Evolutionary conservation across 495 filamentous ascomycete genomes (phyloP), one percentile per base, ranked within the genome.

Genomic region (Aspergillus egyptiacus): DNA sequence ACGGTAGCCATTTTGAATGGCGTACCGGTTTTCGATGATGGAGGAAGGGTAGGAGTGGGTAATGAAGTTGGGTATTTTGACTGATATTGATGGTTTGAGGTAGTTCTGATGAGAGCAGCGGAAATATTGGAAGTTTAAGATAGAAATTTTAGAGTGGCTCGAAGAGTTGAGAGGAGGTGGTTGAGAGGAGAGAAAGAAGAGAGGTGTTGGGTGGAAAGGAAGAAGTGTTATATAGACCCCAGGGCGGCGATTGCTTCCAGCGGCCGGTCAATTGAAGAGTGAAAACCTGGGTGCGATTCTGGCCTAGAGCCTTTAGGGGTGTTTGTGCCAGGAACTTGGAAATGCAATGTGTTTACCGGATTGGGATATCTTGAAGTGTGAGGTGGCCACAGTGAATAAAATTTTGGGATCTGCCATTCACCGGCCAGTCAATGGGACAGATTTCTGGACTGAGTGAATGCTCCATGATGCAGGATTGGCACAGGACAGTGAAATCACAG

Each of bases 1-100:
- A 28, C 22, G 24, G 51, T 53, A 7, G 54, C 48, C 58, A 57
- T 60, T 20, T 46, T 47, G 34, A n/a, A 18, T 31, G 34, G 19
- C 24, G 20, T 20, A 27, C 14, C 8, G 28, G 28, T 6, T 38
- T 38, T 31, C 23, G 10, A 43, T 3, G 14, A 15, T 5, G 14
- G 35, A 38, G 35, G 10, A 15, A 13, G 23, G 24, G 11, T 10
- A 28, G 37, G 10, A 17, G 14, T 13, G 27, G 10, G 20, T n/a
- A 19, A 17, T 13, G 22, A 2, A 25, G 25, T 27, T 27, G 19
- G 28, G n/a, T n/a, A n/a, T n/a, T 34, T 33, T 10, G 17, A 35
- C 25, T 3, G n/a, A 10, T 24, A 3, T 24, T 46, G 11, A 32
- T 19, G 25, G 11, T 10, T 31, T 23, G 36, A 3, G 8, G 4